Evolutionary conservation across 805 yeast genomes (phyloP), one percentile per base, ranked within the genome.

Genomic region (Wickerhamiella lipophila): DNA sequence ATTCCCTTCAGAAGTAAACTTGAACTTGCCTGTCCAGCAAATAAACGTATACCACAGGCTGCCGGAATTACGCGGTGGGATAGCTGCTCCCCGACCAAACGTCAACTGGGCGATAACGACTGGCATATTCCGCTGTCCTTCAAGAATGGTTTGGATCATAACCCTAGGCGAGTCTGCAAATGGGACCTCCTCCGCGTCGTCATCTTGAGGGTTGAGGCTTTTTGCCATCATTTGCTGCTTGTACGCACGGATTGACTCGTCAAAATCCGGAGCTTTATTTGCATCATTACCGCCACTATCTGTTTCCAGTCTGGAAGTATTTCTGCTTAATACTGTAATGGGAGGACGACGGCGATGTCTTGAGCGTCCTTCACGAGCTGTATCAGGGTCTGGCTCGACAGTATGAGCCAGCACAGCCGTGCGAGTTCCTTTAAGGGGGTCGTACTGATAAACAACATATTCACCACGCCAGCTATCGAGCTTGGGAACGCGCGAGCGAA

Each of bases 391-490:
- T 21, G 50, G 50, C 15, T 52, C 54, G 13, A 56, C 58, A n/a
- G 45, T 46, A 36, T 51, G 52, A 21, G 52, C 58, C 22, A 42
- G 52, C 8, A 51, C 50, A 19, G 58, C 59, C 3, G 58, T 56
- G 3, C 40, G 47, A 8, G 47, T 44, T 29, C 32, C 32, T 15
- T 36, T 34, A 2, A 15, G 22, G 18, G 49, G 27, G 16, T 43
- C 51, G 29, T 34, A 29, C 22, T 42, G 46, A 46, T 56, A 56
- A 42, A 47, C 53, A 9, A 54, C 43, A 36, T 53, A 49, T 41
- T 56, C 60, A 15, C 57, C 56, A 6, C 42, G 42, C 56, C 57
- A 55, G 22, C 30, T 49, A 27, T 52, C 45, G 18, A 55, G 47
- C 15, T 55, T 47, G 2, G 60, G 56, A 5, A 56, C 48, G 13